Evolutionary conservation across 352 stramenopile species (phyloP).

Genomic region (Phytopythium cucurbitacearum): DNA sequence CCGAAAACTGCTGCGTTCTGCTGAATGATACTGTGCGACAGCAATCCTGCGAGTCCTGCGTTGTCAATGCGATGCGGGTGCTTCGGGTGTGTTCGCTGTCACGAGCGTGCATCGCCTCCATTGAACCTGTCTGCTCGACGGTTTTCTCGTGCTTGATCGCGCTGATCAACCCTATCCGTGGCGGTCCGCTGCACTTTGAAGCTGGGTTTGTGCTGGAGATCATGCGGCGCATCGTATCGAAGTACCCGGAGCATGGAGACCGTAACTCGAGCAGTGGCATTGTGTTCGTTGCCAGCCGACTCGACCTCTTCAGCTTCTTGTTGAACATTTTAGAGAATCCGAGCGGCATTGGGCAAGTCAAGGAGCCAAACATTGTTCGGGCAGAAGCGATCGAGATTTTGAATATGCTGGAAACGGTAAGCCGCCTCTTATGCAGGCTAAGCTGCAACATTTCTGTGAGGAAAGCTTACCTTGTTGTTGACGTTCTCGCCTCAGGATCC

Average conservation of each 20-base stretch:
- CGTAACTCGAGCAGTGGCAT: slow-evolving; percentile 56
- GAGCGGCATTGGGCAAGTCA: slow-evolving; percentile 44
- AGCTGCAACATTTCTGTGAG: slow-evolving; percentile 1
- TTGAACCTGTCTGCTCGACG: slow-evolving; percentile 53
- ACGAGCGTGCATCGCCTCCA: slow-evolving; percentile 39
- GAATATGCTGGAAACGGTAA: slow-evolving; percentile 72
- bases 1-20: slow-evolving; percentile 58
- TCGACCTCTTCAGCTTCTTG: slow-evolving; percentile 72
- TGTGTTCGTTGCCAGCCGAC: slow-evolving; percentile 59
- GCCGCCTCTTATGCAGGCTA: neutral
- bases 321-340: slow-evolving; percentile 75
- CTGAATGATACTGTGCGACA: slow-evolving; percentile 66
- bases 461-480: neutral
- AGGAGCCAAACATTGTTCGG: slow-evolving; percentile 54
- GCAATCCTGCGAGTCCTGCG: slow-evolving; percentile 53
- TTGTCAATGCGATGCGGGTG: slow-evolving; percentile 62
- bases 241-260: slow-evolving; percentile 69
- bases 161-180: slow-evolving; percentile 38
- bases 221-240: slow-evolving; percentile 58
- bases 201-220: slow-evolving; percentile 67
- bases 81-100: slow-evolving; percentile 64
- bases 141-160: slow-evolving; percentile 54
- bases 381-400: slow-evolving; percentile 76
- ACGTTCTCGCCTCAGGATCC: slow-evolving; percentile 30
- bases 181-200: slow-evolving; percentile 59